These are phyloP conservation scores for Neurospora sp. DNA, from an alignment of 495 filamentous ascomycete genomes.

Conservation along the genomic window DNA sequence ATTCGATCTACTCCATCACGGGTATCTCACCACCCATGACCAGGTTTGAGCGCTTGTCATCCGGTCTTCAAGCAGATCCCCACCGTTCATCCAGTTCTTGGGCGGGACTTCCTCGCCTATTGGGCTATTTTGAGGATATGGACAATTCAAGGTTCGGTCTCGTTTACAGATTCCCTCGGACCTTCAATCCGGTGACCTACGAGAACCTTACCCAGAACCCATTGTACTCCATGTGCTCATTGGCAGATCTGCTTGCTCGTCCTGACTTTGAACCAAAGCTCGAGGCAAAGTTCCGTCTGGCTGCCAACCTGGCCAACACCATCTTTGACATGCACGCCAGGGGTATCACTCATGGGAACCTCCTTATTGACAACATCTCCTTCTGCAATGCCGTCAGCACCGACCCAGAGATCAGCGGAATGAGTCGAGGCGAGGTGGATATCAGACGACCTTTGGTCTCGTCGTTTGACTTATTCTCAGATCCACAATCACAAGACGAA, in stretches of 20 bases:
- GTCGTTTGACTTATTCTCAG: conserved; percentile 74
- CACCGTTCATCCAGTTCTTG: conserved; percentile 50
- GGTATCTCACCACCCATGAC: conserved; percentile 53
- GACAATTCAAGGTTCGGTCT: conserved; percentile 67
- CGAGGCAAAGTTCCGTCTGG: conserved; percentile 78
- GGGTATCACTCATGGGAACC: conserved; percentile 68
- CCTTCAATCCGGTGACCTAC: conserved; percentile 48
- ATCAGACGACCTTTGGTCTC: conserved; percentile 68
- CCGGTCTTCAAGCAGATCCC: conserved; percentile 43
- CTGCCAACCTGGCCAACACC: conserved; percentile 66
- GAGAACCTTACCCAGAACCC: conserved; percentile 38
- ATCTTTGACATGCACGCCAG: conserved; percentile 67
- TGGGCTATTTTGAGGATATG: conserved; percentile 82
- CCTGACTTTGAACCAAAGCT: conserved; percentile 47
- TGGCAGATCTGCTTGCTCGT: conserved; percentile 36
- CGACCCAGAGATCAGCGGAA: conserved; percentile 27
- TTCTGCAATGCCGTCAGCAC: conserved; percentile 52
- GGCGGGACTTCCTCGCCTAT: conserved; percentile 45
- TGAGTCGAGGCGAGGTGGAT: conserved; percentile 40
- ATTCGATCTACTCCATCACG: conserved; percentile 51
- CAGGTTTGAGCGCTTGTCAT: conserved; percentile 52
- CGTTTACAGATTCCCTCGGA: conserved; percentile 70
- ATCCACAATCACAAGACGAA: conserved; percentile 37
- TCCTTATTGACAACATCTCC: conserved; percentile 69
- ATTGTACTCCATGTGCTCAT: conserved; percentile 38